These are phyloP conservation scores for Cercophora scortea DNA, from an alignment of 495 filamentous ascomycete genomes.

Conservation along the genomic window DNA sequence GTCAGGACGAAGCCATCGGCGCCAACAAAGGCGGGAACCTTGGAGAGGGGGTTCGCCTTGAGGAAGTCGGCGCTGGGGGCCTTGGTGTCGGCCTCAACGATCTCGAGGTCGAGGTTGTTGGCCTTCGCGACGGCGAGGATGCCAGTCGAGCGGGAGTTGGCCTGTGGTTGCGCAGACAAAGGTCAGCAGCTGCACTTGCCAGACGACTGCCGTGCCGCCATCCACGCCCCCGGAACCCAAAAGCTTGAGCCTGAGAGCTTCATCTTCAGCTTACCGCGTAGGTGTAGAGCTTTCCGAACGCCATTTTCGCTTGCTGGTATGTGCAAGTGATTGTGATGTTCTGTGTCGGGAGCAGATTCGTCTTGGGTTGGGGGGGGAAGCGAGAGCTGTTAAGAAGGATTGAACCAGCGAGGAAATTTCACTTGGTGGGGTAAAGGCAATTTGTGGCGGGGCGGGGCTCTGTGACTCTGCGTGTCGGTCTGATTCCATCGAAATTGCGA, in stretches of 20 bases:
- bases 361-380: conserved; percentile 8
- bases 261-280: conserved; percentile 54
- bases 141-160: conserved; percentile 80
- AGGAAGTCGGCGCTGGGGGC: conserved; percentile 65
- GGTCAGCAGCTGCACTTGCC: conserved; percentile 17
- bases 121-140: conserved; percentile 90
- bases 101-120: conserved; percentile 84
- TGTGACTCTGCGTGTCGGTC: too few species aligned
- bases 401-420: conserved; percentile 1
- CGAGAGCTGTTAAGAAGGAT: not conserved
- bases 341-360: conserved; percentile 2
- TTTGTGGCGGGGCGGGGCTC: conserved; percentile 11
- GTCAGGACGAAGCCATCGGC: conserved; percentile 82
- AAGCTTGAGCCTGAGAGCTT: not conserved
- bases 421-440: conserved; percentile 17
- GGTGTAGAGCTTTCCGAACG: conserved; percentile 95
- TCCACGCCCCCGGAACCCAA: not conserved
- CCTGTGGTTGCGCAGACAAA: conserved; percentile 39
- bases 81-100: conserved; percentile 58
- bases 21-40: conserved; percentile 87
- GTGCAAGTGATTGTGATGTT: conserved; percentile 9
- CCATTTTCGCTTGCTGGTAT: conserved; percentile 51
- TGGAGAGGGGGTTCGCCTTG: conserved; percentile 79
- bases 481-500: too few species aligned
- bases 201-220: not conserved